Base-by-base conservation (phyloP, 768 basidiomycete genomes). In the Cystofilobasidium macerans region DNA sequence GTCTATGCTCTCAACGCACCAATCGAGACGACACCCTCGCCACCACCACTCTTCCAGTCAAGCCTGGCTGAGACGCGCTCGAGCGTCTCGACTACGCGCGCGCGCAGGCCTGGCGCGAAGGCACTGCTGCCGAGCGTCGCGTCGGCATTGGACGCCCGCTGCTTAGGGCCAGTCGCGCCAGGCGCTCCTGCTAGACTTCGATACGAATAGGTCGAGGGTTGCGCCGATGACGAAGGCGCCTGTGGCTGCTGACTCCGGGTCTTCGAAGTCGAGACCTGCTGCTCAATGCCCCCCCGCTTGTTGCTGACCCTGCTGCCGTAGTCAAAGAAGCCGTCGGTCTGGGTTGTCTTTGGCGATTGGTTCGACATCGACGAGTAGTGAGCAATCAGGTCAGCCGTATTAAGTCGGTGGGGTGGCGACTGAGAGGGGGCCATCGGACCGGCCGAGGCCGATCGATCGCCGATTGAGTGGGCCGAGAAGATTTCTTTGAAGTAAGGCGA, bases 61-160 rank as follows among this genome's bases (percentile, higher is more conserved):
- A 60, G 35, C 38, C 13, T 8, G 18, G 13, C 24, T 28, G 40
- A 60, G 3, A 40, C 58, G 33, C 18, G 12, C 40, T 60, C 58
- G 6, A 60, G 4, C 11, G 45, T 28, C 58, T 60, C 13, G 16
- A 18, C 58, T 1, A 60, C 1, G 6, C 40, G 28, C 58, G 26
- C 20, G 20, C 58, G 38, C 26, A 60, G 38, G 22, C 58, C 58
- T 18, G 26, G 36, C 40, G 36, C 58, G 32, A 60, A 60, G 22
- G 36, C 40, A 26, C 58, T 40, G 38, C 26, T 43, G 8, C 58
- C 58, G 4, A 60, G 40, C 40, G 58, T 60, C 36, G 35, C 26
- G 58, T 30, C 58, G 16, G 24, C 58, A 6, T 9, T 11, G 26
- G 13, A 14, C 7, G 18, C 18, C 12, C 58, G 38, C 26, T 24